Evolutionary conservation across 371 early-diverging fungal genomes (phyloP).

Genomic region (Phascolomyces articulosus): DNA sequence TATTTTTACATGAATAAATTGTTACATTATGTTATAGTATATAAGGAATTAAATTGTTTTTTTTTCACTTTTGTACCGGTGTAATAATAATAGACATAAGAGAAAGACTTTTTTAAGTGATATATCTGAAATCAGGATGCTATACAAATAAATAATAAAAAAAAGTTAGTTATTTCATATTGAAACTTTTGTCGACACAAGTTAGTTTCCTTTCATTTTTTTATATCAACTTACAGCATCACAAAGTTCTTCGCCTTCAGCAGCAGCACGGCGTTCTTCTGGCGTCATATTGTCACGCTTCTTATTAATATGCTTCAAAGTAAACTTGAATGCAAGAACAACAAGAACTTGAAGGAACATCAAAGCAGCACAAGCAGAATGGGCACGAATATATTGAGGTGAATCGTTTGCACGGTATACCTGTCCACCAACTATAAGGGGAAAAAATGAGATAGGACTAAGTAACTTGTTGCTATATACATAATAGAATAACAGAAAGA

Average conservation of each 20-base stretch:
- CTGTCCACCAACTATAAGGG: constrained; percentile 56
- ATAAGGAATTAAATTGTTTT: no score
- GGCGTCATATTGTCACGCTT: constrained; percentile 55
- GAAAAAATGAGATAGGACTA: no score
- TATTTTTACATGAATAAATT: no score
- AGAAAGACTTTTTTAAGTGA: not conserved
- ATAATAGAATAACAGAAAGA: constrained; percentile 12
- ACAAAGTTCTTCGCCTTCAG: constrained; percentile 48
- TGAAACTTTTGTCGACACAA: no score
- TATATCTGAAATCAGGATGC: constrained; percentile 62
- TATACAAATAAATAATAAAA: not conserved
- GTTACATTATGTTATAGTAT: no score
- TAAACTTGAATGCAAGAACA: constrained; percentile 44
- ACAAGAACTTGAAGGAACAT: constrained; percentile 42
- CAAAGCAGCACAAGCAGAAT: constrained; percentile 44
- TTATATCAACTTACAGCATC: constrained; percentile 25
- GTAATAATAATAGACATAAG: no score
- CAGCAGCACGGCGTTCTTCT: constrained; percentile 51
- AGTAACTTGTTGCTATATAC: no score
- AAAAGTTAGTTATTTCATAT: not conserved
- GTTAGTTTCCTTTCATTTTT: no score
- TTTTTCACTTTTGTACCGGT: no score
- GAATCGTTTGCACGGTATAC: constrained; percentile 63
- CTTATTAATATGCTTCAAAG: constrained; percentile 49
- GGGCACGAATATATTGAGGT: constrained; percentile 54